Evolutionary conservation across 2,329 filamentous ascomycete genomes (phyloP).

Genomic region (Aspergillus neoniger): DNA sequence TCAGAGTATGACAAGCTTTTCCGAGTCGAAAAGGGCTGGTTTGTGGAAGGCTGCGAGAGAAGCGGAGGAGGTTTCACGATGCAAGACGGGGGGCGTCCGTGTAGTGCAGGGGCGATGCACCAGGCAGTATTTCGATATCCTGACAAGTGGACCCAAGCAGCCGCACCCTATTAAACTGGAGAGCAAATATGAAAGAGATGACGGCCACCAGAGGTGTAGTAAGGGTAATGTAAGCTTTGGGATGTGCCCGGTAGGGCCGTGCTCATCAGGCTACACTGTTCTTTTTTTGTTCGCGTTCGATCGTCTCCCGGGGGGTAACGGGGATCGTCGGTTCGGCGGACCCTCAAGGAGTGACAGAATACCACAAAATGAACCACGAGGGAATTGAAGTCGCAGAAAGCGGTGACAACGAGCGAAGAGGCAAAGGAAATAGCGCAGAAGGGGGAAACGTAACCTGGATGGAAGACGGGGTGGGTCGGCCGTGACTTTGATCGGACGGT

Average conservation of each 20-base stretch:
- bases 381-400: background rate
- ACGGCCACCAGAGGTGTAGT: constrained; percentile 3
- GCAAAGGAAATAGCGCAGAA: constrained; percentile 6
- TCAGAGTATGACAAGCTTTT: constrained; percentile 1
- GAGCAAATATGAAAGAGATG: background rate
- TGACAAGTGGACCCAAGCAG: background rate
- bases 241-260: constrained; percentile 20
- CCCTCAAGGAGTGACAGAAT: background rate
- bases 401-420: background rate
- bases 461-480: constrained; percentile 15
- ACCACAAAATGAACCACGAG: background rate
- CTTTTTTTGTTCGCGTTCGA: constrained; percentile 14
- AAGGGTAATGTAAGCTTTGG: constrained; percentile 12
- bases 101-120: background rate
- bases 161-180: background rate
- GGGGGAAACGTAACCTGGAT: constrained; percentile 15
- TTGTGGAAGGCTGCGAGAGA: background rate
- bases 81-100: background rate
- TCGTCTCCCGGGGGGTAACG: constrained; percentile 9
- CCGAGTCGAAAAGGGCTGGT: background rate
- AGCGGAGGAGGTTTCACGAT: background rate
- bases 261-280: constrained; percentile 35
- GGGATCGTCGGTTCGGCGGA: background rate
- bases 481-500: constrained; percentile 8
- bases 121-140: background rate